These are phyloP conservation scores for Hamigera avellanea DNA, from an alignment of 495 filamentous ascomycete species.

Conservation along the genomic window DNA sequence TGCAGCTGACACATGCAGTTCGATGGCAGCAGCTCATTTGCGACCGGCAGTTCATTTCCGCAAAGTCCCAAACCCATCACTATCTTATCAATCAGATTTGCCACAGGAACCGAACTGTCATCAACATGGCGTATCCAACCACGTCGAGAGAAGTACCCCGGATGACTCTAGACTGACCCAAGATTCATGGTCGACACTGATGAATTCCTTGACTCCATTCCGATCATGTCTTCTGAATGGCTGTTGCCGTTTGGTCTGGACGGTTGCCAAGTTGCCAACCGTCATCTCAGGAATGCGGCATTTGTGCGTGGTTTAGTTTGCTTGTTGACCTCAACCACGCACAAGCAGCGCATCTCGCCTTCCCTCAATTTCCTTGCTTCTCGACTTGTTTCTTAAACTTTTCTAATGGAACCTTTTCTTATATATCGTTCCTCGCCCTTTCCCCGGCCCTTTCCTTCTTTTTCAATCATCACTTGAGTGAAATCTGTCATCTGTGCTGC, in stretches of 20 bases:
- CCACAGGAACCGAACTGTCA: background rate
- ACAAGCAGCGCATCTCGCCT: slow-evolving; percentile 26
- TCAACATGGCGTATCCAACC: background rate
- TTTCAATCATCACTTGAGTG: too few relatives aligned
- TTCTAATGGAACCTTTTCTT: background rate
- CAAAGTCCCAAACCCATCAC: too few relatives aligned
- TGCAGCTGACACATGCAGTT: too few relatives aligned
- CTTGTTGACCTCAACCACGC: slow-evolving; percentile 10
- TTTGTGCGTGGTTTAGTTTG: slow-evolving; percentile 28
- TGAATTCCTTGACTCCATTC: background rate
- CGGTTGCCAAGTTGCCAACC: too few relatives aligned
- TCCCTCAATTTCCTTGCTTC: slow-evolving; percentile 9
- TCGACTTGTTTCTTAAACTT: too few relatives aligned
- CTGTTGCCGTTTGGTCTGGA: background rate
- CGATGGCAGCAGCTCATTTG: too few relatives aligned
- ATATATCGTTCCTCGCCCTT: background rate
- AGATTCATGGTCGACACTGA: too few relatives aligned
- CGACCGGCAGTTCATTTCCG: too few relatives aligned
- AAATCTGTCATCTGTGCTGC: too few relatives aligned
- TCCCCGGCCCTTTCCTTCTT: too few relatives aligned
- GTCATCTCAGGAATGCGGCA: slow-evolving; percentile 23
- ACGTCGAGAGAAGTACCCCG: background rate
- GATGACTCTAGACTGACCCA: too few relatives aligned
- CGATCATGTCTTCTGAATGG: too few relatives aligned
- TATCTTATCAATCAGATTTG: background rate